phyloP scores from a whole-genome alignment of 179 eudicot species.

The Nepenthes alata region DNA sequence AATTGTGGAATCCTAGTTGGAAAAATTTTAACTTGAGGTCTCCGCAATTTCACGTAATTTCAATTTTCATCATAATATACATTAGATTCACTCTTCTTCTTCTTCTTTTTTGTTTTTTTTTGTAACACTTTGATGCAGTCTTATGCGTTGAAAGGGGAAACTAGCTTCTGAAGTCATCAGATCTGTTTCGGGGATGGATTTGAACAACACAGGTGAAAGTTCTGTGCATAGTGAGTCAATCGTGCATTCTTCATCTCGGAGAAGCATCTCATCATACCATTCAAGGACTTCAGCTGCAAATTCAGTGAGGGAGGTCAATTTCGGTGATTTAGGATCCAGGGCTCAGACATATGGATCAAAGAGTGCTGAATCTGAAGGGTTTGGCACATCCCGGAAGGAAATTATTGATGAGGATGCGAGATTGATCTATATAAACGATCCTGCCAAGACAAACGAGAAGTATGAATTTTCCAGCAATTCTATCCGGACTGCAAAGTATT shows the following conservation, averaged over 20 bases:
- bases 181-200: constrained; percentile 37
- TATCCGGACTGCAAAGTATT: constrained; percentile 72
- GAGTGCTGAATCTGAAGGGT: constrained; percentile 57
- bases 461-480: constrained; percentile 77
- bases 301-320: constrained; percentile 44
- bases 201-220: constrained; percentile 15
- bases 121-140: constrained; percentile 5
- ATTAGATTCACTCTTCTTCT: too few relatives aligned
- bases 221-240: constrained; percentile 17
- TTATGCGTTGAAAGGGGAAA: constrained; percentile 19
- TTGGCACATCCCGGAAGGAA: constrained; percentile 67
- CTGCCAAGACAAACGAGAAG: constrained; percentile 66
- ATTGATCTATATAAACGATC: constrained; percentile 64
- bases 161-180: constrained; percentile 15
- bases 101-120: too few relatives aligned
- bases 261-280: constrained; percentile 41
- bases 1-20: too few relatives aligned
- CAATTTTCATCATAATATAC: too few relatives aligned
- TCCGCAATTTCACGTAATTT: too few relatives aligned
- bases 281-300: constrained; percentile 27
- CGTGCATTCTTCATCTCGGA: constrained; percentile 30
- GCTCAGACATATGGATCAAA: constrained; percentile 59
- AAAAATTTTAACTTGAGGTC: too few relatives aligned
- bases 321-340: constrained; percentile 43
- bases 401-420: constrained; percentile 89